Base-by-base conservation (phyloP, 2,329 filamentous ascomycete species). In the Ascochyta rabiei region DNA sequence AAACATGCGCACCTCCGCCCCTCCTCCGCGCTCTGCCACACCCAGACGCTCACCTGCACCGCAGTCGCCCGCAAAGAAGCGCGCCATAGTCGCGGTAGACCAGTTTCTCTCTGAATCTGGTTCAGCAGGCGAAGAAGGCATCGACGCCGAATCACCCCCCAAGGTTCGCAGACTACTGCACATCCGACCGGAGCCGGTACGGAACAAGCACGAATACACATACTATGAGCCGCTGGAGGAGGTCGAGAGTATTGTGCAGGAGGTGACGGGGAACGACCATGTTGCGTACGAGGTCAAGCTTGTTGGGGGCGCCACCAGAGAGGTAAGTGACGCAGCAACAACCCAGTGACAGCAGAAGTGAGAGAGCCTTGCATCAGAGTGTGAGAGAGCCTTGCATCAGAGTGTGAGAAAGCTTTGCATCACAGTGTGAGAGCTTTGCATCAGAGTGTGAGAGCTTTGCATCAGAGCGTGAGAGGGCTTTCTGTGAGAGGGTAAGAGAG, bases 211-310 rank as follows among this genome's bases (percentile, higher is more conserved):
- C 5, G 74, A 75, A 21, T 79, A 76, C 40, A 68, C 48, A 4
- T 71, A 69, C 43, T 69, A 69, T 21, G 66, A 71, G 37, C 70
- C 68, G 5, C 53, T 61, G 18, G 66, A 73, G 21, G 61, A 67
- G 15, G 75, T 81, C 1, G 67, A 70, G n/a, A 65, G 67, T 10
- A 72, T 82, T 1, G 15, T 80, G n/a, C 64, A 70, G 16, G 76
- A 80, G 57, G 62, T 64, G 38, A 63, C 68, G 8, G 58, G 63
- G 13, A 63, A 60, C 4, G 70, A 73, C 16, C 64, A 67, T 2
- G 46, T 78, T 30, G 54, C 67, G 9, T 82, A 79, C 50, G 64
- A 75, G 49, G 77, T 81, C 15, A 69, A 72, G 53, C 75, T 81
- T 30, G 70, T 70, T n/a, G 73, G 79, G 53, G 73, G 68, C 15